Evolutionary conservation across 1,139 yeast genomes (phyloP).

Genomic region (Geotrichum klebahnii): DNA sequence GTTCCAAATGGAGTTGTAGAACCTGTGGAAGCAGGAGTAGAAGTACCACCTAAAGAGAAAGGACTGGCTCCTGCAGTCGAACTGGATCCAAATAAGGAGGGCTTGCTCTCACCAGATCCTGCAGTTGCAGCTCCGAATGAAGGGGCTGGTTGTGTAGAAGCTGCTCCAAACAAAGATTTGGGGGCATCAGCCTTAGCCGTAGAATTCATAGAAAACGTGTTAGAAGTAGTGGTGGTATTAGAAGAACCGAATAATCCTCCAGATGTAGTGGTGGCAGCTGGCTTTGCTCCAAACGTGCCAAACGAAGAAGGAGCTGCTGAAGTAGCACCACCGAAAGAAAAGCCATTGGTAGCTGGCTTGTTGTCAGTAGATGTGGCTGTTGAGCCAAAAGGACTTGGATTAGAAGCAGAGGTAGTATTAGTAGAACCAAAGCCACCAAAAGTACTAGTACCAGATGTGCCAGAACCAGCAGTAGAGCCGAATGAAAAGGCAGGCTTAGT

Average conservation of each 20-base stretch:
- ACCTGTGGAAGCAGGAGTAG: no score
- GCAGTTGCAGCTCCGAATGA: no score
- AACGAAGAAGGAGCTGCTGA: slow-evolving; percentile 7
- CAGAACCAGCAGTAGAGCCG: slow-evolving; percentile 18
- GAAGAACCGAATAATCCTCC: slow-evolving; percentile 15
- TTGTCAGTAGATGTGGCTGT: slow-evolving; percentile 9
- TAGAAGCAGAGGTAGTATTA: slow-evolving; percentile 9
- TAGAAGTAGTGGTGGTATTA: neutral
- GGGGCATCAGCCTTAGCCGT: slow-evolving; percentile 2
- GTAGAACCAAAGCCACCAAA: slow-evolving; percentile 21
- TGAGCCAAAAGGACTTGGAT: slow-evolving; percentile 1
- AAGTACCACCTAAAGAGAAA: neutral
- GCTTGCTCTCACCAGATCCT: no score
- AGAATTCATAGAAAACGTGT: neutral
- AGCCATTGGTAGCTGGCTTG: neutral
- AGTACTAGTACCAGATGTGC: slow-evolving; percentile 14
- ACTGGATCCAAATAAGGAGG: no score
- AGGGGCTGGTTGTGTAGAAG: no score
- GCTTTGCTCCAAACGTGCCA: neutral
- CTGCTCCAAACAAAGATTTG: no score
- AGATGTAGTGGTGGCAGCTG: slow-evolving; percentile 7
- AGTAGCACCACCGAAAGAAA: slow-evolving; percentile 23
- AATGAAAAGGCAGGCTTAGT: slow-evolving; percentile 10
- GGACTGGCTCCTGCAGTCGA: no score
- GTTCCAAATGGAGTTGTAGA: no score